Base-by-base conservation (phyloP, 1,284 basidiomycete species). In the Boletus mariae region DNA sequence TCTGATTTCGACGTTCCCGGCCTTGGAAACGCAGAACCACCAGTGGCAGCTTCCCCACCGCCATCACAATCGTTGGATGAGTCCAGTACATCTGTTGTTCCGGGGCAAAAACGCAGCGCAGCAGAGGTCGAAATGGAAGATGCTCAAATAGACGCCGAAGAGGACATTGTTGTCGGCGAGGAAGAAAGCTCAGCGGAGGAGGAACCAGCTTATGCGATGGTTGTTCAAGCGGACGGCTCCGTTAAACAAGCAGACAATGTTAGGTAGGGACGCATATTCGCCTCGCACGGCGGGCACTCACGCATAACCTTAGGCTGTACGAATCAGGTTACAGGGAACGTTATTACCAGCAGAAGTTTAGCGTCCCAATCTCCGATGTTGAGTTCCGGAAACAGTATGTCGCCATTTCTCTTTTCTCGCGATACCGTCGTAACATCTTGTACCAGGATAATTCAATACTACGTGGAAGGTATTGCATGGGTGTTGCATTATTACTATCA, bases 401-500 rank as follows among this genome's bases (percentile, higher is more conserved):
- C 15, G 5, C 20, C 26, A 7, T 34, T 26, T 17, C 15, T 25
- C 20, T 15, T 6, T 38, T 15, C 35, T 20, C 15, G 29, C 6
- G 17, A 25, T 41, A 11, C 2, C 4, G 15, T 52, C 26, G 54
- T 68, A 29, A 72, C 29, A 48, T 52, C 45, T 46, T 42, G 41
- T 43, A 58, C 17, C 61, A 96, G 94, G 56, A 68, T 99, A 52
- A 90, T 92, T 4, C 83, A 81, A 57, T 73, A 76, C 35, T 99
- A 99, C 70, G 80, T 98, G 54, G 95, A 99, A 73, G 97, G 97
- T 41, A 79, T 99, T 48, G 87, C 86, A 54, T 99, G 97, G 97
- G 97, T 99, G 0, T 73, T 99, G 49, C 87, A 90, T 55, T 99
- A 99, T 73, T 99, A 99, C 69, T 99, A 98, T 72, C 96, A 98